Conservation (phyloP, 441 rosid species). For the Metrosideros polymorpha region DNA sequence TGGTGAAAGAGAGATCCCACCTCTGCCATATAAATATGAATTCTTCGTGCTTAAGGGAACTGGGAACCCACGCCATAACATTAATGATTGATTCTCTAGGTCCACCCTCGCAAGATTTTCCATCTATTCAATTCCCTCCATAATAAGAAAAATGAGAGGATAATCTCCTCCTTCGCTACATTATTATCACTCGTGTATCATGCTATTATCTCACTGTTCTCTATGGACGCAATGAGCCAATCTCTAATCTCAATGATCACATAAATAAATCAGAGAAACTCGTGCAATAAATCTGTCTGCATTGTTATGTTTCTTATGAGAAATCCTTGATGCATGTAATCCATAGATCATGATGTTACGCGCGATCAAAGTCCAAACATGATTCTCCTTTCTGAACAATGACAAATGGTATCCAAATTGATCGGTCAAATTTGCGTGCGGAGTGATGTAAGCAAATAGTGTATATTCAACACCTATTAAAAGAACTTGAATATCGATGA, state of each 20-base stretch:
- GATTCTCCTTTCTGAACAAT: background rate
- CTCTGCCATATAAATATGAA: background rate
- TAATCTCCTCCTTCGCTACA: background rate
- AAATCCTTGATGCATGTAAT: background rate
- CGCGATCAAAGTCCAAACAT: background rate
- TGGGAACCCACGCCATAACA: background rate
- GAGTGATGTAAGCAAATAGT: background rate
- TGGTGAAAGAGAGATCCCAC: background rate
- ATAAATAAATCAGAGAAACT: background rate
- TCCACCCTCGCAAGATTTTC: background rate
- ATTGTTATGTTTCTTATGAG: background rate
- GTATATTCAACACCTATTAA: background rate
- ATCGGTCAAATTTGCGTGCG: background rate
- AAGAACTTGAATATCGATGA: too few species aligned
- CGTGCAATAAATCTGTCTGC: background rate
- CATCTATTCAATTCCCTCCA: background rate
- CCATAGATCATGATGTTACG: background rate
- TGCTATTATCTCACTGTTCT: background rate
- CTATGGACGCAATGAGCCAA: background rate
- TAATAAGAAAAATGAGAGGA: background rate
- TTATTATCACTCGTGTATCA: background rate
- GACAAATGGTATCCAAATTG: background rate
- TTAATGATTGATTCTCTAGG: background rate
- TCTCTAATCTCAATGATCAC: background rate
- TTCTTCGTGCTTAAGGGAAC: background rate